A percentile compares a stretch with the other conserved stretches of the same genome.
Evolutionary conservation across 1,139 yeast genomes (phyloP).

Genomic region (Suhomyces yuchorum): DNA sequence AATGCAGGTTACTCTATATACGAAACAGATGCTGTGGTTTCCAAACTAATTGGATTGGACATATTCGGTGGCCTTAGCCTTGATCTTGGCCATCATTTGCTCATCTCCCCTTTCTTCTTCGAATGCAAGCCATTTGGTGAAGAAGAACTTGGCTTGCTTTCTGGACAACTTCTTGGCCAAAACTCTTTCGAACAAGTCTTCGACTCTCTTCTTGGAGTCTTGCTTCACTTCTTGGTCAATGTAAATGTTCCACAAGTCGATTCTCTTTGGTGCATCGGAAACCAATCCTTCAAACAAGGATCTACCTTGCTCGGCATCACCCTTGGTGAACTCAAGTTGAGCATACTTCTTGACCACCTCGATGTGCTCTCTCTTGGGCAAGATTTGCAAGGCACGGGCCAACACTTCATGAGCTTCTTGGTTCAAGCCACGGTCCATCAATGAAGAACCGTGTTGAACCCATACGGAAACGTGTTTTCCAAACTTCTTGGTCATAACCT

Average conservation of each 20-base stretch:
- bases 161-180: conserved; percentile 66
- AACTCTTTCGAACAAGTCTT: conserved; percentile 81
- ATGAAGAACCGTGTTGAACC: conserved; percentile 76
- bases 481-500: conserved; percentile 75
- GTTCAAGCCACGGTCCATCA: conserved; percentile 58
- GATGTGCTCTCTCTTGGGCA: conserved; percentile 77
- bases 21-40: background rate
- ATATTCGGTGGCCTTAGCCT: conserved; percentile 87
- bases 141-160: conserved; percentile 94
- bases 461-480: conserved; percentile 72
- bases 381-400: conserved; percentile 68
- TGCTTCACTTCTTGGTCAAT: conserved; percentile 86
- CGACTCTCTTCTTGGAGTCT: conserved; percentile 60
- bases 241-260: conserved; percentile 93
- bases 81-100: conserved; percentile 78
- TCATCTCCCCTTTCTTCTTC: conserved; percentile 73
- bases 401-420: conserved; percentile 71
- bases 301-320: conserved; percentile 93
- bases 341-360: conserved; percentile 88
- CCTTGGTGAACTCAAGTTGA: conserved; percentile 80
- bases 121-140: conserved; percentile 84
- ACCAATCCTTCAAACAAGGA: conserved; percentile 90
- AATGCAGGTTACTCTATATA: conserved; percentile 6
- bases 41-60: conserved; percentile 34
- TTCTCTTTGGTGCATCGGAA: conserved; percentile 87